phyloP scores from a whole-genome alignment of 1,284 basidiomycete genomes.

The Cryptococcus maquisensis region DNA sequence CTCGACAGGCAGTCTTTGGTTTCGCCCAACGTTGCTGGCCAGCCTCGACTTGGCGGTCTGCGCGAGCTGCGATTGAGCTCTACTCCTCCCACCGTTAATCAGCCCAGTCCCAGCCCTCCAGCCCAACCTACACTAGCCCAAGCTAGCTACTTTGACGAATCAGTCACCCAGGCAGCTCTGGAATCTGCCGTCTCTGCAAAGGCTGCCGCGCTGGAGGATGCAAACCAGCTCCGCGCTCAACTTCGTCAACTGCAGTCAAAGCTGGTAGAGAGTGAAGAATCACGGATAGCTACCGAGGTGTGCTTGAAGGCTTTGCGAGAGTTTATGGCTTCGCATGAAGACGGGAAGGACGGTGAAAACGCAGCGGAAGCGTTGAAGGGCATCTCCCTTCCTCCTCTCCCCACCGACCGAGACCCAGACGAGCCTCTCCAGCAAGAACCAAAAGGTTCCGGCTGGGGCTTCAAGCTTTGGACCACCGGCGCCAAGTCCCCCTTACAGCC shows the following conservation, averaged over 20 bases:
- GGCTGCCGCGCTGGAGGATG: slow-evolving; percentile 42
- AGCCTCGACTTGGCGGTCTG: slow-evolving; percentile 23
- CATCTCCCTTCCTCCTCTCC: slow-evolving; percentile 58
- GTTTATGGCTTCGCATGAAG: slow-evolving; percentile 60
- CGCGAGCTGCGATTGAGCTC: slow-evolving; percentile 38
- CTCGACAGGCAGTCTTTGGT: background rate
- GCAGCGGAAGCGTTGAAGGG: slow-evolving; percentile 26
- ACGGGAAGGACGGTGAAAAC: slow-evolving; percentile 3
- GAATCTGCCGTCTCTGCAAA: slow-evolving; percentile 1
- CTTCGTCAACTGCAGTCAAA: slow-evolving; percentile 57
- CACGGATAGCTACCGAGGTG: slow-evolving; percentile 76
- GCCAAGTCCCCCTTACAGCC: background rate
- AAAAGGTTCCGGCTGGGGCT: slow-evolving; percentile 27
- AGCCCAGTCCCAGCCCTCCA: slow-evolving; percentile 4
- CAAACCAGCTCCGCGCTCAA: slow-evolving; percentile 62
- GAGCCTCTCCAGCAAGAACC: slow-evolving; percentile 9
- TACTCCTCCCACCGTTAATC: slow-evolving; percentile 5
- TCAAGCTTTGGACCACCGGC: slow-evolving; percentile 29
- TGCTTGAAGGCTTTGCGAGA: slow-evolving; percentile 75
- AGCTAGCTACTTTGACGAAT: slow-evolving; percentile 15
- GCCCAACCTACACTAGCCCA: slow-evolving; percentile 1
- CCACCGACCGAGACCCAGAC: slow-evolving; percentile 56
- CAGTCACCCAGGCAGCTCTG: background rate
- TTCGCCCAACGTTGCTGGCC: slow-evolving; percentile 3
- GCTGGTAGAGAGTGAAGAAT: slow-evolving; percentile 73